Conservation (phyloP, 2,329 filamentous ascomycete species). For the Trichoderma semiorbis region DNA sequence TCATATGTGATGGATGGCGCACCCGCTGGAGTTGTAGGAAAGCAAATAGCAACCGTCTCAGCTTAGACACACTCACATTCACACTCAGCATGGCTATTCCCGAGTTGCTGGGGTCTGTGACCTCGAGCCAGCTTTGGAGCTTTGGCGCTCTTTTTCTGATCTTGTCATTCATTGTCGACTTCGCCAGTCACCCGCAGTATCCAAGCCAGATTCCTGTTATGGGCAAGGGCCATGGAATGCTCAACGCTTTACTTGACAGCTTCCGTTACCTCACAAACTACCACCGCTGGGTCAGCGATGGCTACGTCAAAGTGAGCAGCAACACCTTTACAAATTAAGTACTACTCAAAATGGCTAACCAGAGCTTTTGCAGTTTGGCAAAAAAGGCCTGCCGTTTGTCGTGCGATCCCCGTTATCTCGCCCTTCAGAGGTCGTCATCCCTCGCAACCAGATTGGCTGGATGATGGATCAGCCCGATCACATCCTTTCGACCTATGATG, state of each 20-base stretch:
- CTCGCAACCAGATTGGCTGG: constrained; percentile 42
- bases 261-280: constrained; percentile 37
- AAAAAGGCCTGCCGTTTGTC: constrained; percentile 40
- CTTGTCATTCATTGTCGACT: constrained; percentile 39
- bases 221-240: constrained; percentile 35
- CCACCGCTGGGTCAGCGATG: constrained; percentile 40
- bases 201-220: constrained; percentile 39
- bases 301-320: constrained; percentile 39
- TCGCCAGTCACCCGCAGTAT: constrained; percentile 38
- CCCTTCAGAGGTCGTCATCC: constrained; percentile 43
- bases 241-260: constrained; percentile 39
- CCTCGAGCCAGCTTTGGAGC: constrained; percentile 11
- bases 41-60: not conserved
- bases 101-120: constrained; percentile 13
- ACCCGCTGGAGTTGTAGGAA: not conserved
- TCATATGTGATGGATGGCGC: not conserved
- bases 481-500: constrained; percentile 39
- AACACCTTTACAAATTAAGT: not conserved
- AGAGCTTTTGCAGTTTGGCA: constrained; percentile 36
- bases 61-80: not conserved
- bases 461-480: constrained; percentile 46
- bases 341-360: not conserved
- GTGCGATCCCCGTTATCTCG: constrained; percentile 40
- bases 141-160: constrained; percentile 28
- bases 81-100: constrained; percentile 15